Percentiles rank a stretch among this genome's conserved stretches.
Conservation (phyloP, 306 rosid genomes). For the Rosa rugosa region DNA sequence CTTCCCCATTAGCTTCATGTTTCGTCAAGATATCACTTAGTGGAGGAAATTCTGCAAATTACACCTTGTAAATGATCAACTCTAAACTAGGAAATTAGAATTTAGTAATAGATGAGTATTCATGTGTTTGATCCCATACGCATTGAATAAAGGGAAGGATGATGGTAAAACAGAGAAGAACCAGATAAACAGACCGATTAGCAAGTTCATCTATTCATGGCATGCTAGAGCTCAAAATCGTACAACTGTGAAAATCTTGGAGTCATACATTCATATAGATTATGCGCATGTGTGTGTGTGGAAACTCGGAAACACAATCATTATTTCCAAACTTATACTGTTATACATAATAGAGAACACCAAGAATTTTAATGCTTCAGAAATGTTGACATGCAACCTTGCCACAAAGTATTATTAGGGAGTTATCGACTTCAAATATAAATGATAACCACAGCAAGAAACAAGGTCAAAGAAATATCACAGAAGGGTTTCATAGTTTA, state of each 20-base stretch:
- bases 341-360: not conserved
- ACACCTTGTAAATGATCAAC: conserved; percentile 22
- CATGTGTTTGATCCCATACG: not conserved
- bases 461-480: not conserved
- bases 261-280: not conserved
- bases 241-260: not conserved
- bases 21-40: conserved; percentile 65
- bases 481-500: not conserved
- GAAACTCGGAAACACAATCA: not conserved
- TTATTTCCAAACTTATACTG: not conserved
- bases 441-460: not conserved
- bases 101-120: not conserved
- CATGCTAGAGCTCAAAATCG: not conserved
- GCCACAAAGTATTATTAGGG: not conserved
- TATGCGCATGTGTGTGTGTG: not conserved
- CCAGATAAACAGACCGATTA: not conserved
- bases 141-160: not conserved
- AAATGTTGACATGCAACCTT: not conserved
- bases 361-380: not conserved
- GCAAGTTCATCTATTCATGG: not conserved
- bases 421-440: not conserved
- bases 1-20: conserved; percentile 65
- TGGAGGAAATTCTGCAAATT: conserved; percentile 70
- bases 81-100: conserved; percentile 10
- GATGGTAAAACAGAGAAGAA: not conserved